Evolutionary conservation across 2,329 filamentous ascomycete species (phyloP).

Genomic region (Paecilomyces sp.): DNA sequence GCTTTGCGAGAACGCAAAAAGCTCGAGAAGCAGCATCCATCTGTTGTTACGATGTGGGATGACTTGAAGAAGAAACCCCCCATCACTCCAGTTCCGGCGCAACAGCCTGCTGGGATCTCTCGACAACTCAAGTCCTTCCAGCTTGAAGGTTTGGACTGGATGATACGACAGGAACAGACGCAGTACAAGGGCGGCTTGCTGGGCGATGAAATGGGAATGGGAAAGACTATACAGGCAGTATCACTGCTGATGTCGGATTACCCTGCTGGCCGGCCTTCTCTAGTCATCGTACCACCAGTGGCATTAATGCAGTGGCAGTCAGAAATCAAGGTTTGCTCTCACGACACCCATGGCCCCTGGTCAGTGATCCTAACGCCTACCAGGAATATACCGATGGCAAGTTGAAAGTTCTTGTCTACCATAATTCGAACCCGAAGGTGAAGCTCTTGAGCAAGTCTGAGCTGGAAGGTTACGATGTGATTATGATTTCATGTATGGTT

Average conservation of each 20-base stretch:
- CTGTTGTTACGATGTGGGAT: constrained; percentile 77
- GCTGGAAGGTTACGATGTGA: constrained; percentile 77
- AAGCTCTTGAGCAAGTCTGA: constrained; percentile 70
- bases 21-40: constrained; percentile 70
- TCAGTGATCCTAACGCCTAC: constrained; percentile 3
- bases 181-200: constrained; percentile 83
- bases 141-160: constrained; percentile 88
- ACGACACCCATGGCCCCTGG: neutral
- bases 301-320: constrained; percentile 92
- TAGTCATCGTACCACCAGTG: constrained; percentile 87
- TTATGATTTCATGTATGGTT: constrained; percentile 91
- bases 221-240: constrained; percentile 97
- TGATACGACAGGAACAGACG: constrained; percentile 80
- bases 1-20: constrained; percentile 53
- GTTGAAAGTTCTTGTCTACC: constrained; percentile 83
- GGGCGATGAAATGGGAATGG: constrained; percentile 97
- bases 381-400: constrained; percentile 71
- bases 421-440: constrained; percentile 75
- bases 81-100: constrained; percentile 56
- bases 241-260: constrained; percentile 98
- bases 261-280: constrained; percentile 70
- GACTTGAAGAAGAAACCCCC: constrained; percentile 62
- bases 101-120: constrained; percentile 70
- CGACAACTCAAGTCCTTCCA: constrained; percentile 89
- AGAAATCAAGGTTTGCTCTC: constrained; percentile 59